Base-by-base conservation (phyloP, 495 filamentous ascomycete genomes). In the Penicillium subrubescens region DNA sequence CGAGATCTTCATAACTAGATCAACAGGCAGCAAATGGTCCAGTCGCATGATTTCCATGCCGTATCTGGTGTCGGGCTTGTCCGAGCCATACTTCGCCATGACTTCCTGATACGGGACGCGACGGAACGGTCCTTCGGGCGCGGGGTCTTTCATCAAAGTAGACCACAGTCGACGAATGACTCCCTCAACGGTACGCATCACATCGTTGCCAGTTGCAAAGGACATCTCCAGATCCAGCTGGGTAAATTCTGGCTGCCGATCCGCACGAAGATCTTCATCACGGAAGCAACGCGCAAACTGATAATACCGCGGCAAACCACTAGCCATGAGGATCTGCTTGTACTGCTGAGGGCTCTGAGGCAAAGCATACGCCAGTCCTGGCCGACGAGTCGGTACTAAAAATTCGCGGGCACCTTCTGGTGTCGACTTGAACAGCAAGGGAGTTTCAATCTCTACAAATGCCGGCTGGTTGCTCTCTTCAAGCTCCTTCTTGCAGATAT, bases 301-400 rank as follows among this genome's bases (percentile, higher is more conserved):
- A 71, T 86, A 97, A 74, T 99, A 99, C 8, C 82, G 84, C 6
- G 80, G 74, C 19, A 98, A 84, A 0, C 94, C 94, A 70, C 89
- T 90, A 10, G 93, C 90, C 93, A 99, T 97, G 21, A 99, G 83
- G 46, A 98, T 94, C 77, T 99, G 95, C 76, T 99, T 99, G 75
- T 97, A 98, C 74, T 99, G 95, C 77, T 99, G 95, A 8, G 95
- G 95, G 62, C 94, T 97, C 71, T 99, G 95, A 0, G 95, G 93
- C 27, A 99, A 77, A 12, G 96, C 95, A 77, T 98, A 99, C 23
- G 90, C 91, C 29, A 89, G 73, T 0, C 92, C 93, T 31, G 79
- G 82, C 21, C 81, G 83, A 23, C 95, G 81, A 0, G 94, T 96
- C 0, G 95, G 95, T 4, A 99, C 93, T n/a, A 99, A 70, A 65